These are phyloP conservation scores for Neurospora intermedia DNA, from an alignment of 495 filamentous ascomycete genomes.

Conservation along the genomic window DNA sequence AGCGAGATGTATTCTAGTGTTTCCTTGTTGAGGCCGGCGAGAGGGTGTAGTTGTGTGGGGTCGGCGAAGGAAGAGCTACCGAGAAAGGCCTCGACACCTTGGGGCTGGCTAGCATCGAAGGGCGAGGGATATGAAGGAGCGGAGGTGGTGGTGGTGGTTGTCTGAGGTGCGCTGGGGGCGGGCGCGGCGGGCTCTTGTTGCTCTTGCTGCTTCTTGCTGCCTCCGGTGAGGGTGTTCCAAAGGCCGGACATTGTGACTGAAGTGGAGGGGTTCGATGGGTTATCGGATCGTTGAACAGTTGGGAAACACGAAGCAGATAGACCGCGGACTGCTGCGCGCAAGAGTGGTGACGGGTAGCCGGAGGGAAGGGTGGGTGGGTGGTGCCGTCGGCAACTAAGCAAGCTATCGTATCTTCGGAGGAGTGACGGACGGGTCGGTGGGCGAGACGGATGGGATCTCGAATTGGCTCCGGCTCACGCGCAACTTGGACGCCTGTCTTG, in stretches of 20 bases:
- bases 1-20: conserved; percentile 87
- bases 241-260: conserved; percentile 48
- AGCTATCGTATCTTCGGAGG: conserved; percentile 1
- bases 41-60: conserved; percentile 80
- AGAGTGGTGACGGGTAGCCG: not conserved
- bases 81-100: conserved; percentile 77
- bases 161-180: conserved; percentile 9
- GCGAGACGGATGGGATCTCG: conserved; percentile 1
- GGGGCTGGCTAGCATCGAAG: conserved; percentile 58
- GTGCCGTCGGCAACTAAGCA: not conserved
- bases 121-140: conserved; percentile 43
- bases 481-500: not conserved
- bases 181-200: conserved; percentile 14
- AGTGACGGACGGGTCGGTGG: conserved; percentile 1
- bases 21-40: conserved; percentile 85
- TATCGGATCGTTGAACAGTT: not conserved
- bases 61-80: conserved; percentile 60
- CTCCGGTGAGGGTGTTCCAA: conserved; percentile 81
- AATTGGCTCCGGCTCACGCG: conserved; percentile 8
- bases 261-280: not conserved
- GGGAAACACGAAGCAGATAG: not conserved
- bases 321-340: not conserved
- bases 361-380: not conserved
- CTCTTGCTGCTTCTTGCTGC: conserved; percentile 35
- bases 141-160: conserved; percentile 24